Percentiles rank a stretch among this genome's conserved stretches.
Evolutionary conservation across 441 rosid species (phyloP).

Genomic region (Brassica hybrid): DNA sequence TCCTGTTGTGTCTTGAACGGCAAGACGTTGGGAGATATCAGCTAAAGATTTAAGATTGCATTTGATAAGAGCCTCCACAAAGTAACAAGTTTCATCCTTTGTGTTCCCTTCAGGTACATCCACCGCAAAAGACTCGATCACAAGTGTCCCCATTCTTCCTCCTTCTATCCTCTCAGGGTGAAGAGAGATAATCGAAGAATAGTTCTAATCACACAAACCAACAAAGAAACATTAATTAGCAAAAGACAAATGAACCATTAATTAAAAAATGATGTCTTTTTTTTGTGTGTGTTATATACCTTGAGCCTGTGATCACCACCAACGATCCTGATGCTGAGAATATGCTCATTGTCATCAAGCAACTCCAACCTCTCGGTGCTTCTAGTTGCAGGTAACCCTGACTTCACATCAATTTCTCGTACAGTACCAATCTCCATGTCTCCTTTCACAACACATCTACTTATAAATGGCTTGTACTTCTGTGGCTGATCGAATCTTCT

Average conservation of each 20-base stretch:
- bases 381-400: too few species aligned
- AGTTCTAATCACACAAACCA: conserved; percentile 50
- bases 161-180: conserved; percentile 72
- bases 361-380: too few species aligned
- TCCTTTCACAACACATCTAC: too few species aligned
- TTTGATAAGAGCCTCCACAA: conserved; percentile 68
- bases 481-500: too few species aligned
- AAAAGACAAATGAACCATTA: too few species aligned
- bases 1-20: conserved; percentile 67
- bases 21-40: conserved; percentile 72
- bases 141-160: conserved; percentile 67
- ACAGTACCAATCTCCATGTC: too few species aligned
- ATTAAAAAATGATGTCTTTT: background rate
- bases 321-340: conserved; percentile 60
- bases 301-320: conserved; percentile 84
- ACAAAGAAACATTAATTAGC: too few species aligned
- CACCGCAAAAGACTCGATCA: conserved; percentile 69
- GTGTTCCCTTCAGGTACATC: conserved; percentile 79
- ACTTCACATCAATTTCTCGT: too few species aligned
- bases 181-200: conserved; percentile 70
- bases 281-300: conserved; percentile 37
- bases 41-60: conserved; percentile 79
- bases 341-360: too few species aligned
- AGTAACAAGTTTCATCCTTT: conserved; percentile 77
- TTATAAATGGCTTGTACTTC: too few species aligned